Evolutionary conservation across 2,329 filamentous ascomycete species (phyloP), one percentile per base, ranked within the genome.

Genomic region (Claviceps citrina): DNA sequence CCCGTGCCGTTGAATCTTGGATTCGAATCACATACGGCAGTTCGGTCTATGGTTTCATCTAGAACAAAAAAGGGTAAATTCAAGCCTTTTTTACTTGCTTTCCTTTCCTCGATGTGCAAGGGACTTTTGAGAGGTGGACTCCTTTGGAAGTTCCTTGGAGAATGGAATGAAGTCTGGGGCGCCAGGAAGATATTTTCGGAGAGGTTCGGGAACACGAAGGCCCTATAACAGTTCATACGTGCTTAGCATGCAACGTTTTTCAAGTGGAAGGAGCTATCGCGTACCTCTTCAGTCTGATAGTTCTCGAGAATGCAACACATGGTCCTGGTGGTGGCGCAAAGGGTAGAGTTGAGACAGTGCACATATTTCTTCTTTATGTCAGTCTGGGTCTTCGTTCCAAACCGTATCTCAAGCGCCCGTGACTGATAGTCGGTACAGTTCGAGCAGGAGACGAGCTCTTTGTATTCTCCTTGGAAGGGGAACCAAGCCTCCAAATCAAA

Each of bases 391-490:
- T 95, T 96, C 45, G 77, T 71, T 36, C 91, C 89, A 53, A 80
- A 94, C 43, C 91, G 76, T 51, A 98, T 93, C 61, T 96, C 89
- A 10, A 98, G 72, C 50, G 86, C 87, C 42, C 91, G 76, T 19
- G 85, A 86, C 68, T 98, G 91, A 68, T 96, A 96, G 59, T 96
- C 89, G 33, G 85, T 93, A 68, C 91, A 98, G 66, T 98, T 98
- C 45, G 85, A 93, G 72, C 87, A 94, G 16, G 84, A 93, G 38
- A 96, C 91, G 22, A 98, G 75, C 66, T 96, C 91, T 66, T 96
- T 96, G 73, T 96, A 98, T 63, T 96, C 91, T 52, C 82, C 82
- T 61, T 96, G 87, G 70, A 83, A 93, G 13, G 85, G 86, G 61
- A 93, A 94, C 84, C 86, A 93, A 3, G 91, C 89, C 60, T 98